phyloP scores from a whole-genome alignment of 2,329 filamentous ascomycete genomes.

The Alternaria brassicicola region DNA sequence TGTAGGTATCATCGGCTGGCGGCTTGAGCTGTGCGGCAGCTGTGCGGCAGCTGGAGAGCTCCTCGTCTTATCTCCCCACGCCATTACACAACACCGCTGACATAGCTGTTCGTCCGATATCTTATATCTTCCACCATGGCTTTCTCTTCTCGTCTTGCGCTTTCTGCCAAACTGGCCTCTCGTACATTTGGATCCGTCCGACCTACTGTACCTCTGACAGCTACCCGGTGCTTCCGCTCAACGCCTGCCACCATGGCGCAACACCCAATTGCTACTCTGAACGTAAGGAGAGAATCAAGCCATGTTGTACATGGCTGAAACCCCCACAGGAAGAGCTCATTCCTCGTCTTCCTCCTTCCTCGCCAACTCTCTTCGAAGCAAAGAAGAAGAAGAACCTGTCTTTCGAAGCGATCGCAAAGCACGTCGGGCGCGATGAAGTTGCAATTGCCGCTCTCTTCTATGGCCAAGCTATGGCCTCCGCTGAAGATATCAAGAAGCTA shows the following conservation, averaged over 20 bases:
- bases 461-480: slow-evolving; percentile 76
- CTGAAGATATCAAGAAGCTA: slow-evolving; percentile 72
- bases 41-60: slow-evolving; percentile 21
- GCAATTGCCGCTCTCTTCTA: slow-evolving; percentile 90
- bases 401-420: slow-evolving; percentile 77
- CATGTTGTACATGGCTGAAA: slow-evolving; percentile 14
- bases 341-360: slow-evolving; percentile 72
- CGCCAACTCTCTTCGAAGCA: slow-evolving; percentile 76
- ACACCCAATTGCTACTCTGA: slow-evolving; percentile 49
- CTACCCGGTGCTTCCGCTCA: slow-evolving; percentile 35
- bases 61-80: slow-evolving; percentile 25
- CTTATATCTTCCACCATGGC: slow-evolving; percentile 28
- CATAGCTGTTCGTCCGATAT: slow-evolving; percentile 21
- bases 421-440: slow-evolving; percentile 79
- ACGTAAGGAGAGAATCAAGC: slow-evolving; percentile 26
- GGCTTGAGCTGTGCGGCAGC: slow-evolving; percentile 22
- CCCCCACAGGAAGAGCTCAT: slow-evolving; percentile 65
- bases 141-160: slow-evolving; percentile 33
- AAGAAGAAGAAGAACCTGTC: slow-evolving; percentile 77
- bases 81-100: slow-evolving; percentile 16
- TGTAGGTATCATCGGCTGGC: slow-evolving; percentile 18
- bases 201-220: slow-evolving; percentile 29
- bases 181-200: slow-evolving; percentile 39
- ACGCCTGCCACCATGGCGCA: slow-evolving; percentile 41
- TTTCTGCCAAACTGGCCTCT: slow-evolving; percentile 39